A percentile compares a stretch with the other conserved stretches of the same genome.
phyloP scores from a whole-genome alignment of 2,329 filamentous ascomycete species.

The Plenodomus biglobosus region DNA sequence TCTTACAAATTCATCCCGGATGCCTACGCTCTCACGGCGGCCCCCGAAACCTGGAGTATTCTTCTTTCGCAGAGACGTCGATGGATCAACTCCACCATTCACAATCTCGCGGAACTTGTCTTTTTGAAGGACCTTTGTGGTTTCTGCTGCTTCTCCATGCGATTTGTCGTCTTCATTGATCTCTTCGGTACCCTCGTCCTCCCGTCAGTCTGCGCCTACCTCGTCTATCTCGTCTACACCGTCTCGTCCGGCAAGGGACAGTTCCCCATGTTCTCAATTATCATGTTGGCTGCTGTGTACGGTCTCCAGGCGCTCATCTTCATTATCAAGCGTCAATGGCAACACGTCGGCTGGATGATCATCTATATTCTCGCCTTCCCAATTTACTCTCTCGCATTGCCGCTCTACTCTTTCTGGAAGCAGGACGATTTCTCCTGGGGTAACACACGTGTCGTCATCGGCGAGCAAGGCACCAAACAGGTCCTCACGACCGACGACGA shows the following conservation, averaged over 20 bases:
- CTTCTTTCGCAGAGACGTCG: slow-evolving; percentile 95
- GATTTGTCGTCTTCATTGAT: slow-evolving; percentile 94
- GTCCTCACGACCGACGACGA: slow-evolving; percentile 81
- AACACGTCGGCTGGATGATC: slow-evolving; percentile 99
- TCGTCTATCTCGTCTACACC: slow-evolving; percentile 83
- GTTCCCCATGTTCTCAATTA: slow-evolving; percentile 83
- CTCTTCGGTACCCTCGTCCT: slow-evolving; percentile 90
- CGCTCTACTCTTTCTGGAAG: slow-evolving; percentile 99
- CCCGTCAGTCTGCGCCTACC: slow-evolving; percentile 82
- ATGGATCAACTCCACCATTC: slow-evolving; percentile 99
- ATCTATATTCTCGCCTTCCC: slow-evolving; percentile 97
- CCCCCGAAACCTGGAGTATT: slow-evolving; percentile 91
- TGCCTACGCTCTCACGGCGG: slow-evolving; percentile 89
- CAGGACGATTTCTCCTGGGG: slow-evolving; percentile 99
- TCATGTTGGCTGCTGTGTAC: slow-evolving; percentile 88
- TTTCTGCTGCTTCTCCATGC: slow-evolving; percentile 99
- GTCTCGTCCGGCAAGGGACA: slow-evolving; percentile 69
- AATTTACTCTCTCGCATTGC: slow-evolving; percentile 87
- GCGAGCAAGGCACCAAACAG: slow-evolving; percentile 87
- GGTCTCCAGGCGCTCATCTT: slow-evolving; percentile 96
- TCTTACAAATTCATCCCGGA: slow-evolving; percentile 94
- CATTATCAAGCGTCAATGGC: slow-evolving; percentile 95
- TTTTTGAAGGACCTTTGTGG: slow-evolving; percentile 92
- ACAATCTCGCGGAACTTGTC: slow-evolving; percentile 91
- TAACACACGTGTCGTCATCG: slow-evolving; percentile 95